Evolutionary conservation across 495 filamentous ascomycete genomes (phyloP).

Genomic region (Sphaerosporella brunnea): DNA sequence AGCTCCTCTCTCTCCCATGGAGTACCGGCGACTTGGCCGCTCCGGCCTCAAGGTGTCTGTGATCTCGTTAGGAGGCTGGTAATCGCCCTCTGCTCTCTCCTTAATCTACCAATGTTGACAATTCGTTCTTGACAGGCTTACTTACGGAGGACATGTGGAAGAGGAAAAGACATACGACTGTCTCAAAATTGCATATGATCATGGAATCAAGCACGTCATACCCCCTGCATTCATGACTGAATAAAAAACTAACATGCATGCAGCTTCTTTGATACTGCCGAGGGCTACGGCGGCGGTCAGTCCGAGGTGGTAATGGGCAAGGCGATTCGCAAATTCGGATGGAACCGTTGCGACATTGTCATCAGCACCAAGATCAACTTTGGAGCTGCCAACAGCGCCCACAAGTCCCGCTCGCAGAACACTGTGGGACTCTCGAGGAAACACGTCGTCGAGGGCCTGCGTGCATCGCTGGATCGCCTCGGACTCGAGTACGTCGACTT

Average conservation of each 20-base stretch:
- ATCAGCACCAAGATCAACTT: constrained; percentile 76
- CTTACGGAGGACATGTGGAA: constrained; percentile 59
- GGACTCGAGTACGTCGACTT: constrained; percentile 62
- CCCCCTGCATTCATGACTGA: too few relatives aligned
- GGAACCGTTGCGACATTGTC: constrained; percentile 68
- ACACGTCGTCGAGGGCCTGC: constrained; percentile 58
- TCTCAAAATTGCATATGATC: constrained; percentile 59
- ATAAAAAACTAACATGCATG: too few relatives aligned
- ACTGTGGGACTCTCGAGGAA: constrained; percentile 56
- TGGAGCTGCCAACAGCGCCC: constrained; percentile 45
- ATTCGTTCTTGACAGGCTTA: constrained; percentile 38
- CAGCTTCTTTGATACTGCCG: constrained; percentile 37
- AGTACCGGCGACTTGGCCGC: constrained; percentile 56
- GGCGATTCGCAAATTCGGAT: constrained; percentile 41
- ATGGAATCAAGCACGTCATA: constrained; percentile 64
- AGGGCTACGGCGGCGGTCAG: constrained; percentile 36
- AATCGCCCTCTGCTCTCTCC: neutral
- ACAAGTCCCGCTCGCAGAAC: constrained; percentile 34
- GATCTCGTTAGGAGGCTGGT: constrained; percentile 54
- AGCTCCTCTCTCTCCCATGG: constrained; percentile 31
- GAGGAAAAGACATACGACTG: constrained; percentile 46
- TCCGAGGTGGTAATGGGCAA: constrained; percentile 42
- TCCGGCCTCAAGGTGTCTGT: constrained; percentile 60
- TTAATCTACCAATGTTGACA: too few relatives aligned
- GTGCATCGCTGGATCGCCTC: constrained; percentile 47